Base-by-base conservation (phyloP, 2,329 filamentous ascomycete genomes). In the Scolecobasidium constrictum region DNA sequence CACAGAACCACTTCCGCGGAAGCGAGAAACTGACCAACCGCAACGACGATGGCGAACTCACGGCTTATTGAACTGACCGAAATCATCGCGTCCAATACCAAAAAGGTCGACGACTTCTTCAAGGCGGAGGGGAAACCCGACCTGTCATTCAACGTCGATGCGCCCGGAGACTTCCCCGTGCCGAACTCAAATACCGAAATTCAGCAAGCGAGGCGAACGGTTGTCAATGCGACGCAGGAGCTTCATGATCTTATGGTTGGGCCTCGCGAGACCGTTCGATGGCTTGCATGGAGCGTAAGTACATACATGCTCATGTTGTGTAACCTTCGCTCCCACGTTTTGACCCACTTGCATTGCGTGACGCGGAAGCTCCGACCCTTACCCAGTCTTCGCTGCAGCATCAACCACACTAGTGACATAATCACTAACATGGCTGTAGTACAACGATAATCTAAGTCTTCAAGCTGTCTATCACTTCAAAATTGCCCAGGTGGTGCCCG, bases 401-500 rank as follows among this genome's bases (percentile, higher is more conserved):
- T 19, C 2, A 37, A 37, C 4, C 35, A 37, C n/a, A 13, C 15
- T 23, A 26, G 18, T 17, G 17, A 9, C 26, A 31, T 31, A 9
- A 1, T n/a, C 19, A 17, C 13, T 13, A 20, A 23, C 17, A 26
- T 28, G 16, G 26, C 9, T 13, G 7, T 31, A 39, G 35, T 44
- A 44, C 42, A 38, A 46, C 20, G 44, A 46, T 42, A 46, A 37
- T 20, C 43, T 46, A 4, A 50, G 49, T 22, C 59, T 73, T 28
- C 69, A 70, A 48, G 55, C 70, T 12, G 55, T 73, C 13, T 73
- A 73, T 51, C 58, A 68, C 47, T 73, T 73, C 51, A 56, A 73
- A 49, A 72, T 74, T 50, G 73, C 68, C 67, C 57, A 61, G 9
- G 64, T 67, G 4, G 68, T 75, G 4, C 69, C 71, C 3, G 41